Evolutionary conservation across 2,329 filamentous ascomycete genomes (phyloP), one percentile per base, ranked within the genome.

Genomic region (Corniculantispora saksenae): DNA sequence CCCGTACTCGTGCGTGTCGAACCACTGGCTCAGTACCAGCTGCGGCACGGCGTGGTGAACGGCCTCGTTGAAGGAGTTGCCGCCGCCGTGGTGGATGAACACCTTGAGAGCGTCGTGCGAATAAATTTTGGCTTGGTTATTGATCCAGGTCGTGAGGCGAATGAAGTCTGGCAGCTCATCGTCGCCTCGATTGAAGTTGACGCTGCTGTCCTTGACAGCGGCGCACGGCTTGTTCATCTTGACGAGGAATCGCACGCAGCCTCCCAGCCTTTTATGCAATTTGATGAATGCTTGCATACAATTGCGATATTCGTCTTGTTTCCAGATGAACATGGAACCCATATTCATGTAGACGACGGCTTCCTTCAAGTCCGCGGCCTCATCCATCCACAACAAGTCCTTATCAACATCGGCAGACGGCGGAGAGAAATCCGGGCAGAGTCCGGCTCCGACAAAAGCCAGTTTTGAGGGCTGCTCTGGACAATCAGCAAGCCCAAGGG

Each of bases 21-120:
- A 60, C 57, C 57, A 60, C 57, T 60, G 57, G 27, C 43, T 48
- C 19, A 60, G 57, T 19, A 60, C 57, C 19, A 60, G 57, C 57
- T 60, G 57, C 1, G 57, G 57, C 40, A 60, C 32, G 43, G 40
- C 57, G 35, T 32, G 48, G 57, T 60, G 57, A 6, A 60, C 57
- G 10, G 57, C 57, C 57, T 60, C 57, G 57, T 60, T 60, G 57
- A 60, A 60, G 17, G 57, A 60, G 57, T 60, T 60, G 43, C 57
- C 57, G 40, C 57, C 57, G 43, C 57, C 57, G 27, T 60, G 57
- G 43, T 60, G 57, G 57, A 60, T 50, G 45, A 60, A 60, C 25
- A 60, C 57, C 27, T 43, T 40, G 21, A 60, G 57, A 7, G 43
- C 40, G 12, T 40, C 25, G 43, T 60, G 57, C 27, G 57, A 60